Evolutionary conservation across 192 early-diverging fungal genomes (phyloP), one percentile per base, ranked within the genome.

Genomic region (Phlyctochytrium arcticum): DNA sequence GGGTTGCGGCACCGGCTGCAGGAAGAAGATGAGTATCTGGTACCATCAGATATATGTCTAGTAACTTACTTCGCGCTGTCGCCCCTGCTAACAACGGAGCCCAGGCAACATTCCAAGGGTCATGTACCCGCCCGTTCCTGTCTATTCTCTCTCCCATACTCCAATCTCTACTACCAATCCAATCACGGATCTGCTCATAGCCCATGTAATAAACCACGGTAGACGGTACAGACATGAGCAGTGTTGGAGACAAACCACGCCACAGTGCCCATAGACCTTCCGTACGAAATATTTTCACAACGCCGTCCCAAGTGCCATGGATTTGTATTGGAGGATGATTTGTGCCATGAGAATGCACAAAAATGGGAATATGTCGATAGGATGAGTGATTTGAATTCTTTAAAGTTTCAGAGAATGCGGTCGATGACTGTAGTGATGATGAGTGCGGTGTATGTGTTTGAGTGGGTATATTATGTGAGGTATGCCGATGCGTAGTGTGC

Each of bases 121-220:
- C n/a, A n/a, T n/a, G n/a, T 19, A 44, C 39, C 39, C 57, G 64
- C 17, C 48, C 51, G 56, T 36, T 68, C 55, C 55, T 60, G n/a
- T n/a, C n/a, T n/a, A n/a, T n/a, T n/a, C n/a, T n/a, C n/a, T n/a
- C n/a, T n/a, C n/a, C n/a, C n/a, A n/a, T n/a, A n/a, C n/a, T n/a
- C n/a, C n/a, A n/a, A n/a, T n/a, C n/a, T n/a, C n/a, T n/a, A n/a
- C n/a, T n/a, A n/a, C n/a, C 9, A 48, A 74, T 54, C 46, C 48
- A 47, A 60, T 89, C 88, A 46, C 90, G 80, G 26, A 95, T 65
- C 31, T 86, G 79, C 72, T 98, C 96, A 68, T 98, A 98, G 8
- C 94, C 96, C 3, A 93, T 85, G 78, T 93, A 98, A 70, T 98
- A 98, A 27, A 96, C 85, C 30, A 94, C 85, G 0, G 93, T 96